A percentile compares a stretch with the other conserved stretches of the same genome.
These are phyloP conservation scores for Maudiozyma barnettii DNA, from an alignment of 805 yeast genomes.

Conservation along the genomic window DNA sequence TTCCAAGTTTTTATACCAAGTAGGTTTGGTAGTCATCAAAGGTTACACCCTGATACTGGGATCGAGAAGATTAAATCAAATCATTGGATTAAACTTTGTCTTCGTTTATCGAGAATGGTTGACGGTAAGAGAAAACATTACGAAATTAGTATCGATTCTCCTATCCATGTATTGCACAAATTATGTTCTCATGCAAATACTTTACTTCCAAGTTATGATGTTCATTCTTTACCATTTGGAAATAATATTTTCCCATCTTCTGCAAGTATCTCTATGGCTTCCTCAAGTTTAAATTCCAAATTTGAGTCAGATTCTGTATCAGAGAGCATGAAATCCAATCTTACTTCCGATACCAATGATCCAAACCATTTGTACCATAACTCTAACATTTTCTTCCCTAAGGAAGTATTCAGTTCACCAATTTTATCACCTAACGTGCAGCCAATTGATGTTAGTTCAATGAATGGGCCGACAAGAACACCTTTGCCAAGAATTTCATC, in stretches of 20 bases:
- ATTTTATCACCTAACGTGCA: slow-evolving; percentile 41
- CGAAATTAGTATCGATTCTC: slow-evolving; percentile 92
- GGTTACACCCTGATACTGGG: slow-evolving; percentile 79
- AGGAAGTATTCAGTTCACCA: slow-evolving; percentile 34
- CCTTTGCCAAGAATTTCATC: slow-evolving; percentile 6
- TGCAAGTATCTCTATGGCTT: background rate
- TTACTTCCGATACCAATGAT: background rate
- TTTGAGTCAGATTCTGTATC: background rate
- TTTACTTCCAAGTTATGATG: slow-evolving; percentile 60
- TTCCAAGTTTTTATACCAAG: slow-evolving; percentile 82
- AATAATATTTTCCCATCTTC: background rate
- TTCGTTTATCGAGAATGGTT: slow-evolving; percentile 65
- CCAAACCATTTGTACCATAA: slow-evolving; percentile 19
- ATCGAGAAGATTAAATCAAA: slow-evolving; percentile 72
- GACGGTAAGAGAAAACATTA: slow-evolving; percentile 74
- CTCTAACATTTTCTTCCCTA: slow-evolving; percentile 35
- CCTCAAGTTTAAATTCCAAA: background rate
- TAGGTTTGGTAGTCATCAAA: slow-evolving; percentile 43
- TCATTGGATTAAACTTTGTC: slow-evolving; percentile 90
- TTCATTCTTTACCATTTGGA: slow-evolving; percentile 8
- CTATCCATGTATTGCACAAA: slow-evolving; percentile 72
- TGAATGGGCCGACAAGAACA: slow-evolving; percentile 6
- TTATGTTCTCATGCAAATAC: slow-evolving; percentile 76
- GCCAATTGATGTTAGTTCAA: slow-evolving; percentile 6
- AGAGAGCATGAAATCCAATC: background rate